Evolutionary conservation across 164 flowering plant species (phyloP), one percentile per base, ranked within the genome.

Genomic region (Berberis thunbergii): DNA sequence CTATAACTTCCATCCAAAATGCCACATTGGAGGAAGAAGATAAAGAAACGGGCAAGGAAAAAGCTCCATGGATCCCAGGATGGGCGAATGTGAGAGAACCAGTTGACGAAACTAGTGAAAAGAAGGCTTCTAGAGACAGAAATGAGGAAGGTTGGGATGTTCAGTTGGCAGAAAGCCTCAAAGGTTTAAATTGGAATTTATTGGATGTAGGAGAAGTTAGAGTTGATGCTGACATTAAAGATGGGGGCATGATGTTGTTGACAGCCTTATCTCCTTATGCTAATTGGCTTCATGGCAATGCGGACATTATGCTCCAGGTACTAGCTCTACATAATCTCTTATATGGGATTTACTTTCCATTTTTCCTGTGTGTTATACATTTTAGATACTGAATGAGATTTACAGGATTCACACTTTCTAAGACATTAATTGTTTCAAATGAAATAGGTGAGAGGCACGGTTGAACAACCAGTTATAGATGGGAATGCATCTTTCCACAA

Each of bases 151-250:
- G 84, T 54, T 86, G 97, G 96, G 87, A 88, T 69, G 65, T 82
- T 66, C 93, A 86, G 65, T 70, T 95, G 64, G 87, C 97, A 42
- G 97, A 91, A 77, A 78, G 86, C 72, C 91, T 95, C 48, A 89
- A 80, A 77, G 97, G 91, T 57, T 76, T 91, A 65, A 89, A 91
- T 75, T 91, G 97, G 99, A 89, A 85, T 58, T 61, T 91, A 61
- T 65, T 91, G 72, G 97, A 91, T 80, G 97, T 63, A 6, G 96
- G 97, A 64, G 99, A 91, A 80, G 93, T 95, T 57, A 89, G 97
- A 74, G 77, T 95, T 72, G 97, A 95, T 86, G 99, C 96, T 67
- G 99, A 95, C 69, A 83, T 95, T 59, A 95, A 91, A 81, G 99
- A 95, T 83, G 97, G 99, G 49, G 99, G 99, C 62, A 95, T 95